These are phyloP conservation scores for Yarrowia porcina DNA, from an alignment of 805 yeast species.

Conservation along the genomic window DNA sequence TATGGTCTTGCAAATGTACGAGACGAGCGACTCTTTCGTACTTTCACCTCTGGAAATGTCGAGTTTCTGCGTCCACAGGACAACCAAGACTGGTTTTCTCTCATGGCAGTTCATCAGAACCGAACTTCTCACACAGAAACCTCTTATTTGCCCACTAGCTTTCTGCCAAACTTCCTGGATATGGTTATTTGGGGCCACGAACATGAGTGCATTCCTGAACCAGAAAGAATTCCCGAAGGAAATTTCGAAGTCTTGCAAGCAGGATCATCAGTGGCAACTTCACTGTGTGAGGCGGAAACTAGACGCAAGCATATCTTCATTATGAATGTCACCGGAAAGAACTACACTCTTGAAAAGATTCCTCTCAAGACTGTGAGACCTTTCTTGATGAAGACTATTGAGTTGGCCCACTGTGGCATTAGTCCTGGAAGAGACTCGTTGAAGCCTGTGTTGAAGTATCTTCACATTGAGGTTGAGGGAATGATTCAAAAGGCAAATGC, in stretches of 20 bases:
- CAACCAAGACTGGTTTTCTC: slow-evolving; percentile 63
- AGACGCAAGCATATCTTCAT: slow-evolving; percentile 71
- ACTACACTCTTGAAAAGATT: slow-evolving; percentile 57
- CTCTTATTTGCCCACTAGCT: slow-evolving; percentile 77
- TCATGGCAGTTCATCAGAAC: slow-evolving; percentile 89
- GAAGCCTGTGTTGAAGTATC: slow-evolving; percentile 55
- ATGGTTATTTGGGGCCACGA: slow-evolving; percentile 98
- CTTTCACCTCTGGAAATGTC: slow-evolving; percentile 76
- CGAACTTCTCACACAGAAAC: slow-evolving; percentile 78
- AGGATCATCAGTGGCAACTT: slow-evolving; percentile 92
- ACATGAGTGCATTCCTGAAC: slow-evolving; percentile 82
- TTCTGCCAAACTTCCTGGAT: slow-evolving; percentile 77
- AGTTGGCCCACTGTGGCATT: slow-evolving; percentile 52
- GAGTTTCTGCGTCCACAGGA: slow-evolving; percentile 71
- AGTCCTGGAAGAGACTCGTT: slow-evolving; percentile 60
- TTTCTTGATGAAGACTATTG: slow-evolving; percentile 68
- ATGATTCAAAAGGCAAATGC: slow-evolving; percentile 59
- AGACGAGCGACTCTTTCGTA: slow-evolving; percentile 80
- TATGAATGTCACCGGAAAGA: slow-evolving; percentile 55
- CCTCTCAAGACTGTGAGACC: slow-evolving; percentile 74
- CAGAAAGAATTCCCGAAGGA: slow-evolving; percentile 50
- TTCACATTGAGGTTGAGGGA: slow-evolving; percentile 61
- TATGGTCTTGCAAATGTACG: slow-evolving; percentile 87
- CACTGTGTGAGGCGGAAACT: slow-evolving; percentile 80
- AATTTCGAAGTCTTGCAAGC: slow-evolving; percentile 83